Evolutionary conservation across 2,329 filamentous ascomycete species (phyloP).

Genomic region (Sporothrix brasiliensis): DNA sequence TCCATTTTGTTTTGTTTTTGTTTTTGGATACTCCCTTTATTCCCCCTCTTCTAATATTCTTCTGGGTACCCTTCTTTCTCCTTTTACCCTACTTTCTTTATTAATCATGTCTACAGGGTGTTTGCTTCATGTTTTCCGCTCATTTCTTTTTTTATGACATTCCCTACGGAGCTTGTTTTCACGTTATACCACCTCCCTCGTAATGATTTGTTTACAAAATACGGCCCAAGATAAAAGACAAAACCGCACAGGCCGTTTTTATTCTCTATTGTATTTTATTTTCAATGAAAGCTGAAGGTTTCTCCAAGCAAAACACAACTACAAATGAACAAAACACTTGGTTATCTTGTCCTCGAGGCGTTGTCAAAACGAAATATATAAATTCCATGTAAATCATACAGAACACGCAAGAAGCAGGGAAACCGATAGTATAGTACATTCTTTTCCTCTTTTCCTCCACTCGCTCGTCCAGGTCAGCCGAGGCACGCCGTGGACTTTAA

Average conservation of each 20-base stretch:
- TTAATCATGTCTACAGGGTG: slow-evolving; percentile 7
- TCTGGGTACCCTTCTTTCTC: not conserved
- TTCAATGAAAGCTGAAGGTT: not conserved
- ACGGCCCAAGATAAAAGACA: not conserved
- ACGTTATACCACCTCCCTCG: not conserved
- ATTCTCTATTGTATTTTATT: slow-evolving; percentile 18
- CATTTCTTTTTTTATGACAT: not conserved
- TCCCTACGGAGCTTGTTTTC: not conserved
- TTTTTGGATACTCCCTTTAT: not conserved
- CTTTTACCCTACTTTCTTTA: not conserved
- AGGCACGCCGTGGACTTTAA: too few relatives aligned
- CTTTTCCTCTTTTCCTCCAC: slow-evolving; percentile 4
- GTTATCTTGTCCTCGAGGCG: not conserved
- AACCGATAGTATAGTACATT: slow-evolving; percentile 25
- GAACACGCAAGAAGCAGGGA: not conserved
- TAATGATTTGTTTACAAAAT: not conserved
- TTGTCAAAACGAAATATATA: not conserved
- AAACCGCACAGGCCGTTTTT: not conserved
- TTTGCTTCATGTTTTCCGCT: not conserved
- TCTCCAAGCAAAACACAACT: not conserved
- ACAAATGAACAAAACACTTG: not conserved
- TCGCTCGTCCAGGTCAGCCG: too few relatives aligned
- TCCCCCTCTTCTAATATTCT: not conserved
- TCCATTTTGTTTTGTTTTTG: not conserved
- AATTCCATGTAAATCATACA: slow-evolving; percentile 19